Evolutionary conservation across 495 filamentous ascomycete species (phyloP).

Genomic region (Talaromyces stipitatus): DNA sequence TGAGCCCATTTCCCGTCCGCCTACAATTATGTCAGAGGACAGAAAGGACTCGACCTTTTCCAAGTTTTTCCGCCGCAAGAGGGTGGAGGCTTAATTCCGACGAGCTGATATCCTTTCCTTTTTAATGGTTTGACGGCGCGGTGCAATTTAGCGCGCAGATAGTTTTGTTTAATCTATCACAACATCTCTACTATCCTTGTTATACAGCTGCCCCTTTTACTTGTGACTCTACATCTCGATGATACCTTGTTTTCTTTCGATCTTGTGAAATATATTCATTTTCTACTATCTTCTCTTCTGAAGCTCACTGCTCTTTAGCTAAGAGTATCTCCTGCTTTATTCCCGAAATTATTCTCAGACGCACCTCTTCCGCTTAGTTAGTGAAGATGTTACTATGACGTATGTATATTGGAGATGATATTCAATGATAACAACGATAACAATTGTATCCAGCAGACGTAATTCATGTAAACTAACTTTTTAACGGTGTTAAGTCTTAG

Average conservation of each 20-base stretch:
- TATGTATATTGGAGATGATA: background rate
- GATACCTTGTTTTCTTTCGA: slow-evolving; percentile 1
- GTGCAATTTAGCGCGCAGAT: background rate
- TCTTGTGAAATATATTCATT: background rate
- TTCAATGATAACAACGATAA: background rate
- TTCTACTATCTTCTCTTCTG: slow-evolving; percentile 2
- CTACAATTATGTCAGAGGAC: slow-evolving; percentile 18
- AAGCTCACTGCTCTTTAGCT: background rate
- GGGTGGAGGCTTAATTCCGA: slow-evolving; percentile 27
- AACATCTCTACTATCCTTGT: background rate
- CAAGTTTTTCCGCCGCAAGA: slow-evolving; percentile 38
- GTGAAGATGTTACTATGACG: slow-evolving; percentile 2
- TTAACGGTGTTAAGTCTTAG: too few species aligned
- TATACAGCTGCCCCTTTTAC: background rate
- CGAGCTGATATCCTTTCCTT: slow-evolving; percentile 1
- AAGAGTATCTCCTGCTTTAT: background rate
- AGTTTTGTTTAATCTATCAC: slow-evolving; percentile 5
- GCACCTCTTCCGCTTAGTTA: background rate
- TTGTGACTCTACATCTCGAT: background rate
- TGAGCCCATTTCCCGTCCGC: slow-evolving; percentile 16
- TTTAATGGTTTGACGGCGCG: background rate
- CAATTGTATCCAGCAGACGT: background rate
- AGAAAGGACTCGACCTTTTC: slow-evolving; percentile 19
- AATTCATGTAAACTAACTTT: too few species aligned
- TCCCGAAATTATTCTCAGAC: background rate